These are phyloP conservation scores for Globisporangium cylindrosporum DNA, from an alignment of 352 stramenopile genomes.

Conservation along the genomic window DNA sequence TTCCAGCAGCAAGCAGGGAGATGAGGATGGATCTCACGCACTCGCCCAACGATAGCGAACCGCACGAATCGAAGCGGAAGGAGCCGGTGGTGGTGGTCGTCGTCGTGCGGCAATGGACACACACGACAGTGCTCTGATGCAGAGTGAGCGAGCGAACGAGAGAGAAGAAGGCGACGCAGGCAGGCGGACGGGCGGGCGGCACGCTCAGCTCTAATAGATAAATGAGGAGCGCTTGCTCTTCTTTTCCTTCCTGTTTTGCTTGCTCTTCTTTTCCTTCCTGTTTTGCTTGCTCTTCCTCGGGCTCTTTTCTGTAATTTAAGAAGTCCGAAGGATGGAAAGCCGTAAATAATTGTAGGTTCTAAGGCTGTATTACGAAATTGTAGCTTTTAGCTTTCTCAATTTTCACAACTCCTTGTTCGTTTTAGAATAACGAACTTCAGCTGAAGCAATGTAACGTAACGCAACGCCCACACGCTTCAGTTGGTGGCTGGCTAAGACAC, in stretches of 20 bases:
- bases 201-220: constrained; percentile 9
- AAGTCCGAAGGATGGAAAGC: too few relatives aligned
- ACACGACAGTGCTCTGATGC: neutral
- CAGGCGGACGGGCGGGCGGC: neutral
- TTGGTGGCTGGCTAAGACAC: too few relatives aligned
- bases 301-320: too few relatives aligned
- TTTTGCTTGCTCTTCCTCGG: neutral
- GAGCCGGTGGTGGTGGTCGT: neutral
- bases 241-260: neutral
- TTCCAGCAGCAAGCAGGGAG: neutral
- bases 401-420: neutral
- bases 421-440: neutral
- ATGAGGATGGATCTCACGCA: neutral
- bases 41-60: neutral
- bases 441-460: neutral
- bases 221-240: neutral
- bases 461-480: too few relatives aligned
- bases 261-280: neutral
- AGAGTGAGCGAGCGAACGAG: neutral
- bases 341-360: neutral
- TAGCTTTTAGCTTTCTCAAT: neutral
- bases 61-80: neutral
- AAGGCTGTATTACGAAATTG: neutral
- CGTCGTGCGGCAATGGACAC: neutral
- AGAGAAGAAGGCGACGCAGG: neutral